Evolutionary conservation across 2,329 filamentous ascomycete genomes (phyloP).

Genomic region (Fusarium humuli): DNA sequence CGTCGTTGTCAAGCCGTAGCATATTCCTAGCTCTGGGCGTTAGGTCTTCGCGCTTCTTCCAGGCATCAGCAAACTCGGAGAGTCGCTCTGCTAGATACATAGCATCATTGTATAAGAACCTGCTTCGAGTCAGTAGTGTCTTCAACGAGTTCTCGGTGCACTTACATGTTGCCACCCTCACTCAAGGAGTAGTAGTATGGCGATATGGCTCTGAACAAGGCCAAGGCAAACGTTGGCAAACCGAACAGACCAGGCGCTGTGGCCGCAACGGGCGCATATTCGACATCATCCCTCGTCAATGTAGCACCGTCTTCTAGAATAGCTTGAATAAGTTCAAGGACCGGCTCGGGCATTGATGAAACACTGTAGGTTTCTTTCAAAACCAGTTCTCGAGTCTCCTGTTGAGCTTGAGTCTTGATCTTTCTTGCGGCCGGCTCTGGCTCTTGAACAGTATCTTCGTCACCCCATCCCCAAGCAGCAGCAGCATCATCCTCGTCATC

Average conservation of each 20-base stretch:
- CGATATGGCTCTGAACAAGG: slow-evolving; percentile 83
- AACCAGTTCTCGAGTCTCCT: slow-evolving; percentile 73
- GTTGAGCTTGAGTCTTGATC: slow-evolving; percentile 36
- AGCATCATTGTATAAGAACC: slow-evolving; percentile 76
- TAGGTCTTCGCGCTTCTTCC: slow-evolving; percentile 67
- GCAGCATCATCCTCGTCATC: slow-evolving; percentile 61
- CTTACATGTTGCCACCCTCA: slow-evolving; percentile 73
- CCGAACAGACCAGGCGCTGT: slow-evolving; percentile 77
- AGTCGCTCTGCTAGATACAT: slow-evolving; percentile 71
- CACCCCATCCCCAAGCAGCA: slow-evolving; percentile 90
- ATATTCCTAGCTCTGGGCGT: slow-evolving; percentile 62
- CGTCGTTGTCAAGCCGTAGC: slow-evolving; percentile 70
- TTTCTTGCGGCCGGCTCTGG: slow-evolving; percentile 30
- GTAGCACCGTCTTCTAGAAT: slow-evolving; percentile 71
- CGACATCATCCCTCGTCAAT: slow-evolving; percentile 65
- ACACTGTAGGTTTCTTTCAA: slow-evolving; percentile 89
- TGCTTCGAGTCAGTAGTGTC: slow-evolving; percentile 44
- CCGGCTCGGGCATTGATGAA: slow-evolving; percentile 84
- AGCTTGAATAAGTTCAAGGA: slow-evolving; percentile 73
- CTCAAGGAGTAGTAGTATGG: slow-evolving; percentile 77
- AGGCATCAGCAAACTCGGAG: slow-evolving; percentile 59
- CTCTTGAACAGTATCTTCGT: slow-evolving; percentile 63
- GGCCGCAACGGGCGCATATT: slow-evolving; percentile 70
- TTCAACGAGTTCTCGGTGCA: neutral
- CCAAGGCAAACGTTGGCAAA: slow-evolving; percentile 77